phyloP scores from a whole-genome alignment of 192 early-diverging fungal genomes.

The Backusella luteola region DNA sequence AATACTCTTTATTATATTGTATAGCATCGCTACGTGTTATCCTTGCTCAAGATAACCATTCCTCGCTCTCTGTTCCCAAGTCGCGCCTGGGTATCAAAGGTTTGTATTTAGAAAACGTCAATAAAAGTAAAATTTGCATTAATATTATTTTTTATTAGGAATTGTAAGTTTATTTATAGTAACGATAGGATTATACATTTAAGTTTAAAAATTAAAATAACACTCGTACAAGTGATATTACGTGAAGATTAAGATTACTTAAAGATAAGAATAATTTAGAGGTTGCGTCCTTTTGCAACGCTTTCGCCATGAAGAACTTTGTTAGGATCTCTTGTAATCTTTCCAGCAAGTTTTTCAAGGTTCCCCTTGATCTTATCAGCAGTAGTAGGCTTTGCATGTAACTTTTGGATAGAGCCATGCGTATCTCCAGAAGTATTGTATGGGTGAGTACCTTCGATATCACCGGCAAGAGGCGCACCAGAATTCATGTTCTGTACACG shows the following conservation, averaged over 20 bases:
- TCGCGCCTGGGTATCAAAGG: too few species aligned
- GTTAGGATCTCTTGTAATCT: slow-evolving; percentile 27
- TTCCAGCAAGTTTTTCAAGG: slow-evolving; percentile 27
- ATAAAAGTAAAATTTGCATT: too few species aligned
- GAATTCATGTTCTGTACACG: slow-evolving; percentile 7
- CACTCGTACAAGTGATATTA: background rate
- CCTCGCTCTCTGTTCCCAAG: too few species aligned
- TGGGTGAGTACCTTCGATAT: background rate
- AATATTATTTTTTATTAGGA: background rate
- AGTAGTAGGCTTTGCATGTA: slow-evolving; percentile 1
- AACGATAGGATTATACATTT: background rate
- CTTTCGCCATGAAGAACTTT: slow-evolving; percentile 33
- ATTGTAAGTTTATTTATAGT: background rate
- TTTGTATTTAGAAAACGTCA: too few species aligned
- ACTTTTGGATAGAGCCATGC: background rate
- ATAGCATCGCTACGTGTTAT: too few species aligned
- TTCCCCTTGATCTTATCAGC: slow-evolving; percentile 39
- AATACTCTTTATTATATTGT: too few species aligned
- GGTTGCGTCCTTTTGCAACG: background rate
- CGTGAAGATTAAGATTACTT: background rate
- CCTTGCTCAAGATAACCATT: too few species aligned
- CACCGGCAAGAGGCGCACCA: background rate
- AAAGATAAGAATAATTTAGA: background rate
- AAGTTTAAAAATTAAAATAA: background rate
- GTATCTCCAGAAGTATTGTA: background rate